Conservation (phyloP, 2,329 filamentous ascomycete genomes). For the Cytospora piceicola region DNA sequence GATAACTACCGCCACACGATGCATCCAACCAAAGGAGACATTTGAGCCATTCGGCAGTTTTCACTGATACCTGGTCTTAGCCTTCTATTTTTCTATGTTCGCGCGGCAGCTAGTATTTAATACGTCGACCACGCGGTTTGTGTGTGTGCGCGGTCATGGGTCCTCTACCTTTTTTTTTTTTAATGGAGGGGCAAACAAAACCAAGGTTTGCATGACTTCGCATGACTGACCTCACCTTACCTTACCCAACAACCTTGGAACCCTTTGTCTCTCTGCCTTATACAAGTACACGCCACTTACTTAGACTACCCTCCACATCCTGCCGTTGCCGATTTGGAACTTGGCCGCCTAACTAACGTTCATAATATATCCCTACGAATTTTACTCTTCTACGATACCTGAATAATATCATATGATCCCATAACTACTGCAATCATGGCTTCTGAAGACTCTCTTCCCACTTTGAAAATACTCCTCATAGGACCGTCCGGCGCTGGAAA, state of each 20-base stretch:
- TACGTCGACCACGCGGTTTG: not conserved
- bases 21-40: not conserved
- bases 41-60: not conserved
- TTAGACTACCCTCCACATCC: conserved; percentile 15
- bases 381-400: not conserved
- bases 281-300: not conserved
- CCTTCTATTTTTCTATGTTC: not conserved
- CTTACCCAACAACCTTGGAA: conserved; percentile 15
- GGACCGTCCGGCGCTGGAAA: conserved; percentile 61
- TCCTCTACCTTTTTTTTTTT: not conserved
- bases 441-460: conserved; percentile 51
- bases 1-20: not conserved
- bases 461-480: conserved; percentile 59
- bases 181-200: conserved; percentile 21
- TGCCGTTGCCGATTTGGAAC: not conserved
- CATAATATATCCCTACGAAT: not conserved
- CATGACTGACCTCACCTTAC: conserved; percentile 27
- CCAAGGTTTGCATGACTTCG: conserved; percentile 4
- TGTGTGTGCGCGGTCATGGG: conserved; percentile 21
- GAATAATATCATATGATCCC: not conserved
- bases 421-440: conserved; percentile 40
- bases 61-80: not conserved
- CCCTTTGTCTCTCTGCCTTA: not conserved
- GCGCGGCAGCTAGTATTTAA: not conserved
- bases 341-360: conserved; percentile 2